Evolutionary conservation across 2,329 filamentous ascomycete genomes (phyloP).

Genomic region (Hirsutella thompsonii): DNA sequence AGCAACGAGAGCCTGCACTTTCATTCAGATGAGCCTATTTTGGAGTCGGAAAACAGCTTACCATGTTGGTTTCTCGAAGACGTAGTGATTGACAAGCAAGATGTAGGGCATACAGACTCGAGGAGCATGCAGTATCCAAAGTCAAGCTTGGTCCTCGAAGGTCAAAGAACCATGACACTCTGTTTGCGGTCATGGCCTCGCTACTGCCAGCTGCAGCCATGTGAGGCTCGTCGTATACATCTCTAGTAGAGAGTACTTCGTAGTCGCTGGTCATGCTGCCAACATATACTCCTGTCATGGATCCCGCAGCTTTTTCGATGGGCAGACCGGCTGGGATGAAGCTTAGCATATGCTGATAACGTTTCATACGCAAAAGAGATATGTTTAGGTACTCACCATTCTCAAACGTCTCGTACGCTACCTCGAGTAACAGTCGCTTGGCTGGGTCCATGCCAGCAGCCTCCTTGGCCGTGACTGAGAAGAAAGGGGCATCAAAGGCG

Average conservation of each 20-base stretch:
- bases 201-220: conserved; percentile 8
- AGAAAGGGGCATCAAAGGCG: conserved; percentile 17
- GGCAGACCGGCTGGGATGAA: conserved; percentile 3
- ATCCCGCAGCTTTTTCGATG: conserved; percentile 11
- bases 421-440: conserved; percentile 13
- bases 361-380: neutral
- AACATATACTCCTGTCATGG: conserved; percentile 13
- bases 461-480: conserved; percentile 13
- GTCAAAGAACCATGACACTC: neutral
- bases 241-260: conserved; percentile 6
- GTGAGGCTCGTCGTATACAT: conserved; percentile 3
- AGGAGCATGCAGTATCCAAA: neutral
- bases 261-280: conserved; percentile 16
- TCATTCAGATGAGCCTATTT: neutral
- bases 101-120: neutral
- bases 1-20: conserved; percentile 12
- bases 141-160: neutral
- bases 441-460: conserved; percentile 16
- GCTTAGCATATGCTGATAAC: neutral
- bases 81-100: neutral
- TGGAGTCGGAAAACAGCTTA: neutral
- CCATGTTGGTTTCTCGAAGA: neutral
- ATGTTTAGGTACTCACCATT: conserved; percentile 3
- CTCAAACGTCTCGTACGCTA: conserved; percentile 14
- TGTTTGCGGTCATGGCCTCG: conserved; percentile 6